Base-by-base conservation (phyloP, 441 rosid species). In the Gossypium schwendimanii region DNA sequence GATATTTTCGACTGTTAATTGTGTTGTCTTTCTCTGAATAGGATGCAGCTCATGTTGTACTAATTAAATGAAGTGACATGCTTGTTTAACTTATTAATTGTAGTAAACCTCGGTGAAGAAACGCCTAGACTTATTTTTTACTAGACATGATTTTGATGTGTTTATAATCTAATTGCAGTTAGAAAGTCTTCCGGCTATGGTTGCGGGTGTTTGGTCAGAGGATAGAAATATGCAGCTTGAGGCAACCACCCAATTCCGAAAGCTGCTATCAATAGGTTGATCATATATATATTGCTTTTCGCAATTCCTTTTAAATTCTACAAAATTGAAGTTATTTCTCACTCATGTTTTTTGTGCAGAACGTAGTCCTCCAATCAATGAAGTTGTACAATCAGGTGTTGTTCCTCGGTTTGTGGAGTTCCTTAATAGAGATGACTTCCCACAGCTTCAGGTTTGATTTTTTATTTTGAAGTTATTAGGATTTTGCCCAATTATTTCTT, bases 361-460 rank as follows among this genome's bases (percentile, higher is more conserved):
- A 39, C 78, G 77, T 11, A 80, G 74, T 69, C 90, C 90, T 20
- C 88, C 90, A 0, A 85, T 87, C 64, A 63, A 85, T 53, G 88
- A 83, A 76, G 88, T 85, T 31, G 63, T 87, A 69, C 78, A 80
- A 75, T 70, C 85, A 52, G 90, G 90, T 64, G 88, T 79, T 70
- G 88, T 87, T 73, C 90, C 90, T 73, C 85, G 87, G 33, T 58
- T 87, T 74, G 86, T 85, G 26, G 83, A 80, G 24, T 80, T 84
- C 75, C 90, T 87, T 70, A 76, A 84, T 6, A 72, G 83, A 36
- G 84, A 83, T 72, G 88, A 83, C 70, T 83, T 78, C 73, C 60
- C 79, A 2, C 74, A 82, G 63, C 87, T 87, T 76, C 88, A 87
- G 84, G 90, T 81, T 58, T 69, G 53, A 52, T 41, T 66, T 41